phyloP scores from a whole-genome alignment of 2,329 filamentous ascomycete species.

The Samsoniella hepiali region DNA sequence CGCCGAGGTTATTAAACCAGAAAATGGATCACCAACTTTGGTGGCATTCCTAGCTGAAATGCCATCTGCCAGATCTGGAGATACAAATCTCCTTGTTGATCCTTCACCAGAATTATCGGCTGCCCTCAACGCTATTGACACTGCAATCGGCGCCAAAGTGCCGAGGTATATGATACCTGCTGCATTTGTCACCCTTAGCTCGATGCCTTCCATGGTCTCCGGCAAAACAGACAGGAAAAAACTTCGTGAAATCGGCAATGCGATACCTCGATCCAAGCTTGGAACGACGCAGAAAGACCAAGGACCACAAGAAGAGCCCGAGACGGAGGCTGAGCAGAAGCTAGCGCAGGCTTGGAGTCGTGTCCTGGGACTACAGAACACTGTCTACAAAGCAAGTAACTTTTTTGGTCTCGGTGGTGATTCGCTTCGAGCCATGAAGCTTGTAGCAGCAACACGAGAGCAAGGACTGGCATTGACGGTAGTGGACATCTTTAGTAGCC shows the following conservation, averaged over 20 bases:
- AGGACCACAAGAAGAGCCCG: conserved; percentile 33
- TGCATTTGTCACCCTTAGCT: conserved; percentile 42
- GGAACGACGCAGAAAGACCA: conserved; percentile 19
- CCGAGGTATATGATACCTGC: conserved; percentile 49
- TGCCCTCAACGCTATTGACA: conserved; percentile 32
- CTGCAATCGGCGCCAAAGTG: conserved; percentile 33
- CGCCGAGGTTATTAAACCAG: conserved; percentile 48
- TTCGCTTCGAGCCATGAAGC: conserved; percentile 50
- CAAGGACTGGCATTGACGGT: conserved; percentile 41
- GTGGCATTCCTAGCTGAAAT: conserved; percentile 43
- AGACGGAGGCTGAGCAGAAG: conserved; percentile 37
- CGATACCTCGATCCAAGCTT: conserved; percentile 41
- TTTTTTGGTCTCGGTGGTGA: conserved; percentile 51
- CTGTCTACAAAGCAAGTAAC: conserved; percentile 38
- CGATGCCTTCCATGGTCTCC: conserved; percentile 47
- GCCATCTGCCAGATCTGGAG: conserved; percentile 9
- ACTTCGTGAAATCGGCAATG: conserved; percentile 43
- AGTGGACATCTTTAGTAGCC: conserved; percentile 44
- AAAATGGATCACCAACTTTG: conserved; percentile 42
- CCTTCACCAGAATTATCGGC: conserved; percentile 33
- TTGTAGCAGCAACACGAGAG: conserved; percentile 43
- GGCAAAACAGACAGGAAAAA: conserved; percentile 50
- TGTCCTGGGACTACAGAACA: conserved; percentile 35
- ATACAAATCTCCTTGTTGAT: conserved; percentile 25
- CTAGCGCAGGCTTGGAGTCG: conserved; percentile 37